Base-by-base conservation (phyloP, 306 rosid species). In the Senna siamea region DNA sequence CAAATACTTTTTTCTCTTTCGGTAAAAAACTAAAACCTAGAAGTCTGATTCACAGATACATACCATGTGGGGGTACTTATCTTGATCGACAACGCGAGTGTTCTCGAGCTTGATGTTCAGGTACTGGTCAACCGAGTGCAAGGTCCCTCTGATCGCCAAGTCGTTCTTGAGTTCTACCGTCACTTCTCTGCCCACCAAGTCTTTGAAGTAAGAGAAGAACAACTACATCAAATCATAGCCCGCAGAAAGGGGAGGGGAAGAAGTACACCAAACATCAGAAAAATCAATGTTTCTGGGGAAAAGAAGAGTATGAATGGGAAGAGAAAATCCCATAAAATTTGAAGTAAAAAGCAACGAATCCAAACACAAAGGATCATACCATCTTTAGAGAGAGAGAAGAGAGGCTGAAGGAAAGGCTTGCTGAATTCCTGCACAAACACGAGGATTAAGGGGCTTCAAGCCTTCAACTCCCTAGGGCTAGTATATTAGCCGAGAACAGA, bases 131-230 rank as follows among this genome's bases (percentile, higher is more conserved):
- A 88, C 92, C 0, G 92, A 88, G 79, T 85, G 92, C 55, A 85
- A 81, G 15, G 90, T 85, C 19, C 92, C 88, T 75, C 82, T 76
- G 53, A 88, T 85, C 12, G 92, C 92, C 23, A 88, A 84, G 46
- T 88, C 88, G 47, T 88, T 88, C 90, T 88, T 88, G 66, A 85
- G 79, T 84, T 88, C 92, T 63, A 88, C 88, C 2, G 92, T 88
- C 53, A 85, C 92, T 82, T 88, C 92, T 71, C 90, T 55, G 44
- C 90, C 92, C 64, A 88, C 92, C 86, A 88, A 71, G 58, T 88
- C 92, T 83, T 88, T 85, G 82, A 88, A 88, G 81, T 88, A 88
- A 26, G 90, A 85, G 79, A 85, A 88, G 85, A 85, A 88, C 80
- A 85, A 74, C 89, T 85, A 79, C 52, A 50, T 9, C 35, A 28